Conservation (phyloP, 164 flowering plant species). For the Vitis rupestris region DNA sequence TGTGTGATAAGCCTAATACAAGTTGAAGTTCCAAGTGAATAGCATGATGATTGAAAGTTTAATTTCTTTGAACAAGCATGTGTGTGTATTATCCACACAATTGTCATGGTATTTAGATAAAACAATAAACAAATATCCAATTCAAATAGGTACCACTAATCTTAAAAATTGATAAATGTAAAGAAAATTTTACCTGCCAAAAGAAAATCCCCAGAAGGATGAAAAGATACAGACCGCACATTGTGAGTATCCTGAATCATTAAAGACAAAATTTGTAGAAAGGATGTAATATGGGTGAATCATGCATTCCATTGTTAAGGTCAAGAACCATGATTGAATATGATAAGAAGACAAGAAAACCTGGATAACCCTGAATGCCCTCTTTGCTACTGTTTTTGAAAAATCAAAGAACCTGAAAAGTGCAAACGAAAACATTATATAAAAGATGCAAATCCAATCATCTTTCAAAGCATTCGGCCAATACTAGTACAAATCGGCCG, state of each 20-base stretch:
- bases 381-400: slow-evolving; percentile 77
- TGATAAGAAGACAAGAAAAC: slow-evolving; percentile 20
- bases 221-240: slow-evolving; percentile 83
- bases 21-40: too few species aligned
- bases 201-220: slow-evolving; percentile 86
- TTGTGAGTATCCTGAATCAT: slow-evolving; percentile 80
- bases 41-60: too few species aligned
- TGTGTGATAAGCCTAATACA: too few species aligned
- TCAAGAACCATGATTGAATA: slow-evolving; percentile 9
- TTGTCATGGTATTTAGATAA: too few species aligned
- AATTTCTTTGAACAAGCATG: too few species aligned
- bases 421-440: background rate
- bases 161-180: background rate
- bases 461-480: background rate
- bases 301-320: background rate
- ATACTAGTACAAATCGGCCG: too few species aligned
- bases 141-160: background rate
- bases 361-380: slow-evolving; percentile 82
- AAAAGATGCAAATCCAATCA: background rate
- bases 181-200: slow-evolving; percentile 55
- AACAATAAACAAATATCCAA: background rate
- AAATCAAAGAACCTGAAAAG: slow-evolving; percentile 81
- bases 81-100: too few species aligned
- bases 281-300: background rate
- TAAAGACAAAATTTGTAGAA: slow-evolving; percentile 9